phyloP scores from a whole-genome alignment of 179 eudicot genomes.

The Vitellaria paradoxa region DNA sequence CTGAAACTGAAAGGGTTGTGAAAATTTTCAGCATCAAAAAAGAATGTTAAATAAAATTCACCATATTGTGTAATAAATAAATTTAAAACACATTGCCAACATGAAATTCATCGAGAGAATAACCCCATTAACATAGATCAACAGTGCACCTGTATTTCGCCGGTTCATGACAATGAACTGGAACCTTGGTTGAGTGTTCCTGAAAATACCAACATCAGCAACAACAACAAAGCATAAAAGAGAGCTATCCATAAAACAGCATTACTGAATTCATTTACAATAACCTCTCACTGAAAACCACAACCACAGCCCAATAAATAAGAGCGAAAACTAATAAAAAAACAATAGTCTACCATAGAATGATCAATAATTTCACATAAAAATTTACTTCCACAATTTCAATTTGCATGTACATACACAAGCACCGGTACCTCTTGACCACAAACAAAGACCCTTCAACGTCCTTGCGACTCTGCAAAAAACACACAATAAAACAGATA shows the following conservation, averaged over 20 bases:
- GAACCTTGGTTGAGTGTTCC: conserved; percentile 85
- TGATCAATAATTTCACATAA: background rate
- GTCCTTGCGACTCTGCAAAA: conserved; percentile 69
- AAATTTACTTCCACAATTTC: background rate
- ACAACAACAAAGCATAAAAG: background rate
- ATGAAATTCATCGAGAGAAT: background rate
- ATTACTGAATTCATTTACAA: background rate
- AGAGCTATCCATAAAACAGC: background rate
- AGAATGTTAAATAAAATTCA: background rate
- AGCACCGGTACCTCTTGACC: conserved; percentile 41
- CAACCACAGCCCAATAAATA: too few relatives aligned
- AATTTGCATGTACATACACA: background rate
- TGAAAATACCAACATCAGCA: conserved; percentile 21
- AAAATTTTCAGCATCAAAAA: background rate
- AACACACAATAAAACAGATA: background rate
- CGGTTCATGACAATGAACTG: conserved; percentile 98
- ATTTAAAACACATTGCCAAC: background rate
- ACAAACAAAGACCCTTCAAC: conserved; percentile 71
- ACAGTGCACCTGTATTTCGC: conserved; percentile 56
- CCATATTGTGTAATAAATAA: background rate
- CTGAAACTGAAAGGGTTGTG: background rate
- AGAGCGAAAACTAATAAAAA: too few relatives aligned
- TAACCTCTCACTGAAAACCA: background rate
- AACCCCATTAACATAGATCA: background rate
- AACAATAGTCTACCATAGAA: too few relatives aligned